Percentiles rank a stretch among this genome's conserved stretches.
Evolutionary conservation across 495 filamentous ascomycete species (phyloP).

Genomic region (Diplogelasinospora grovesii): DNA sequence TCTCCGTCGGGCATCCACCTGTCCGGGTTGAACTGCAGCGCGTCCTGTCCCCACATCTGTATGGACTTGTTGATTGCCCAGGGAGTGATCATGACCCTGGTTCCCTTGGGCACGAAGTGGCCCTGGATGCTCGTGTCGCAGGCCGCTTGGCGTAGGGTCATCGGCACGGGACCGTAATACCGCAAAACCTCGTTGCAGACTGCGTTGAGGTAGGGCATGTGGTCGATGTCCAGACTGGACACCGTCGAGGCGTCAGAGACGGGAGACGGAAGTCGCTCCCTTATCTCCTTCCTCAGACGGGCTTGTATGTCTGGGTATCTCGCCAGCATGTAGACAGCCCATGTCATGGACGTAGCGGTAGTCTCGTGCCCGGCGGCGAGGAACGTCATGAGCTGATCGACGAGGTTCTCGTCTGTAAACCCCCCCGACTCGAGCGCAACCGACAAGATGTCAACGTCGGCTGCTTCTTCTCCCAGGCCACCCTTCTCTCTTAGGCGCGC

Average conservation of each 20-base stretch:
- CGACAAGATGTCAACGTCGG: slow-evolving; percentile 71
- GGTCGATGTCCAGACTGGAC: slow-evolving; percentile 44
- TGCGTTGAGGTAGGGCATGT: slow-evolving; percentile 50
- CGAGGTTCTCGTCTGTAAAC: slow-evolving; percentile 72
- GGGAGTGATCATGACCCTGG: slow-evolving; percentile 47
- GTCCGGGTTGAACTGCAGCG: slow-evolving; percentile 52
- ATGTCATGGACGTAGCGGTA: slow-evolving; percentile 50
- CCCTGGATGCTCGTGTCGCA: slow-evolving; percentile 60
- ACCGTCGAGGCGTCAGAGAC: slow-evolving; percentile 36
- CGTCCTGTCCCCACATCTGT: slow-evolving; percentile 52
- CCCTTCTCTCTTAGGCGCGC: too few relatives aligned
- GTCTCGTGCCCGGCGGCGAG: slow-evolving; percentile 85
- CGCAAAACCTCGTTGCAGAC: slow-evolving; percentile 44
- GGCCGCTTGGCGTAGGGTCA: slow-evolving; percentile 56
- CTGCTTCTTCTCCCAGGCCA: slow-evolving; percentile 44
- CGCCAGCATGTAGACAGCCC: slow-evolving; percentile 47
- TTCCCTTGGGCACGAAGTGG: slow-evolving; percentile 47
- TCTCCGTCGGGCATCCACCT: slow-evolving; percentile 46
- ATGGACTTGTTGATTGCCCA: slow-evolving; percentile 55
- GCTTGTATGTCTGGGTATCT: slow-evolving; percentile 42
- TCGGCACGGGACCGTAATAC: slow-evolving; percentile 41
- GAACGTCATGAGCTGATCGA: slow-evolving; percentile 95
- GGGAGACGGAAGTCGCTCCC: slow-evolving; percentile 55
- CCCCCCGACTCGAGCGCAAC: slow-evolving; percentile 70
- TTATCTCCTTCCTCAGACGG: slow-evolving; percentile 47